Percentiles rank a stretch among this genome's conserved stretches.
Evolutionary conservation across 371 early-diverging fungal species (phyloP).

Genomic region (Nosema muscidifuracis): DNA sequence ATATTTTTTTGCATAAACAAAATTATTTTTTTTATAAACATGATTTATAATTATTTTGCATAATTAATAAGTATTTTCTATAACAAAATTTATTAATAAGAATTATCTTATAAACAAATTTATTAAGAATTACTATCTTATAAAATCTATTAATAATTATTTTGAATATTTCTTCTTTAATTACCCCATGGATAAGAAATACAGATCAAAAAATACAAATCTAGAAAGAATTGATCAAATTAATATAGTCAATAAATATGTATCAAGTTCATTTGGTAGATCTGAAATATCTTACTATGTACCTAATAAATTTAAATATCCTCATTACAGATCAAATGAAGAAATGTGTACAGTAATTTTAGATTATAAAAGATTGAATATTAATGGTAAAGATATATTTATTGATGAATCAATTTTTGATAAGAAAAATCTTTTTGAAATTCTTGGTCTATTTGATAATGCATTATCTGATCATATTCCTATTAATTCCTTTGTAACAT

Average conservation of each 20-base stretch:
- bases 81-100: background rate
- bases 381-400: slow-evolving; percentile 40
- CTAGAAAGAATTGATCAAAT: slow-evolving; percentile 31
- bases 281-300: slow-evolving; percentile 59
- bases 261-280: slow-evolving; percentile 61
- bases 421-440: slow-evolving; percentile 10
- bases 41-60: background rate
- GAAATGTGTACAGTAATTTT: too few relatives aligned
- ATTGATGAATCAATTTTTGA: slow-evolving; percentile 12
- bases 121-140: background rate
- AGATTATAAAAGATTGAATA: too few relatives aligned
- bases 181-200: slow-evolving; percentile 26
- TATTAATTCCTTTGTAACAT: slow-evolving; percentile 37
- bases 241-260: slow-evolving; percentile 62
- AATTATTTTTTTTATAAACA: background rate
- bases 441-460: background rate
- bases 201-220: slow-evolving; percentile 27
- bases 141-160: background rate
- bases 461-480: background rate
- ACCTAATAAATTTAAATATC: too few relatives aligned
- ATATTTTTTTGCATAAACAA: too few relatives aligned
- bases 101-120: background rate
- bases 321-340: too few relatives aligned
- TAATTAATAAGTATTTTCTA: background rate
- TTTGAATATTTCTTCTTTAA: background rate